phyloP scores from a whole-genome alignment of 2,329 filamentous ascomycete species.

The Grosmannia serpens region DNA sequence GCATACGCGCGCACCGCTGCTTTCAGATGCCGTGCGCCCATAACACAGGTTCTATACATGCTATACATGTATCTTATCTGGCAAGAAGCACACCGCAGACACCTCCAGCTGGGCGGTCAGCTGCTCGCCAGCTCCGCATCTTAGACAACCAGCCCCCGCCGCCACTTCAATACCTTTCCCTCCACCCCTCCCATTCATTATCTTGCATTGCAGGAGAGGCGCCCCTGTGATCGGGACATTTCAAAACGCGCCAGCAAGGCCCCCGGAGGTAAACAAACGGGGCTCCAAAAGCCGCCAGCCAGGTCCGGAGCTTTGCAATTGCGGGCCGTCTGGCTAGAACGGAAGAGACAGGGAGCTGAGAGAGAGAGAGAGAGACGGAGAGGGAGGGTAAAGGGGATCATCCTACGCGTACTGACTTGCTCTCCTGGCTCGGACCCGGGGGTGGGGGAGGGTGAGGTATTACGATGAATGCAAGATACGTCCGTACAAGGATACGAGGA shows the following conservation, averaged over 20 bases:
- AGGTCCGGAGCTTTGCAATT: background rate
- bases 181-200: constrained; percentile 5
- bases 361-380: background rate
- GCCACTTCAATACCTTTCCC: background rate
- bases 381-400: too few species aligned
- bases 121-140: background rate
- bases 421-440: background rate
- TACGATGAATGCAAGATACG: background rate
- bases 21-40: background rate
- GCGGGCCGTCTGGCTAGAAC: background rate
- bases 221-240: constrained; percentile 4
- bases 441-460: background rate
- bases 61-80: background rate
- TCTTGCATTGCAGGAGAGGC: constrained; percentile 9
- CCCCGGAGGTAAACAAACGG: background rate
- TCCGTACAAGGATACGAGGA: background rate
- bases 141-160: background rate
- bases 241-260: background rate
- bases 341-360: background rate
- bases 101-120: background rate
- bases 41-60: background rate
- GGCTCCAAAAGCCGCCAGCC: background rate
- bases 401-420: background rate
- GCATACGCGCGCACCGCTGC: background rate
- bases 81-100: too few species aligned